Conservation (phyloP, 768 basidiomycete genomes). For the Fistulinella prunicolor region DNA sequence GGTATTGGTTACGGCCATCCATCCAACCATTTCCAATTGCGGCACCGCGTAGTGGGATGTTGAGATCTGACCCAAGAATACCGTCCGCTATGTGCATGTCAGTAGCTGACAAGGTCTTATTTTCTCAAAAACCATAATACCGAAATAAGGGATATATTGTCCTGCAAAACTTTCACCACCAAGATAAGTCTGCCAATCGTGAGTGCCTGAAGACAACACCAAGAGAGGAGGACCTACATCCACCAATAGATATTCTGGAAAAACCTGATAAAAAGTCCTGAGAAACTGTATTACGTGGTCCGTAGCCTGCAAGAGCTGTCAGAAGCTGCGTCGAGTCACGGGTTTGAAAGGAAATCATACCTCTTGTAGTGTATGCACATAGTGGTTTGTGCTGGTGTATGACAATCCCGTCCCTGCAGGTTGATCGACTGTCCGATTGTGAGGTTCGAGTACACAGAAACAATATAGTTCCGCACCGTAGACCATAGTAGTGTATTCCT, state of each 20-base stretch:
- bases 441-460: constrained; percentile 5
- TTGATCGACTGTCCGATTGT: constrained; percentile 75
- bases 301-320: constrained; percentile 51
- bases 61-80: constrained; percentile 58
- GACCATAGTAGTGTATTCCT: constrained; percentile 93
- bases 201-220: constrained; percentile 1
- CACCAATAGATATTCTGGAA: constrained; percentile 79
- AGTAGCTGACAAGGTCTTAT: neutral
- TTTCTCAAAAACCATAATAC: constrained; percentile 38
- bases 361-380: constrained; percentile 74
- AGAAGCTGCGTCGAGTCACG: neutral
- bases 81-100: constrained; percentile 59
- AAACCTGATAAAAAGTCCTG: constrained; percentile 82
- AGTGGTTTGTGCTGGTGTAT: constrained; percentile 81
- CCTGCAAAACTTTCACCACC: constrained; percentile 97
- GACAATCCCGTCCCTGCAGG: constrained; percentile 96
- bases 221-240: constrained; percentile 58
- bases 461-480: constrained; percentile 57
- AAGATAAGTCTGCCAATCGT: constrained; percentile 75
- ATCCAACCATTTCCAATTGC: constrained; percentile 99
- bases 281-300: constrained; percentile 81
- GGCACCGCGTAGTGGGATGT: constrained; percentile 66
- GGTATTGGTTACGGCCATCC: constrained; percentile 84
- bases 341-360: constrained; percentile 36
- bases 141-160: constrained; percentile 96